These are phyloP conservation scores for Lentithecium fluviatile DNA, from an alignment of 495 filamentous ascomycete genomes.

Conservation along the genomic window DNA sequence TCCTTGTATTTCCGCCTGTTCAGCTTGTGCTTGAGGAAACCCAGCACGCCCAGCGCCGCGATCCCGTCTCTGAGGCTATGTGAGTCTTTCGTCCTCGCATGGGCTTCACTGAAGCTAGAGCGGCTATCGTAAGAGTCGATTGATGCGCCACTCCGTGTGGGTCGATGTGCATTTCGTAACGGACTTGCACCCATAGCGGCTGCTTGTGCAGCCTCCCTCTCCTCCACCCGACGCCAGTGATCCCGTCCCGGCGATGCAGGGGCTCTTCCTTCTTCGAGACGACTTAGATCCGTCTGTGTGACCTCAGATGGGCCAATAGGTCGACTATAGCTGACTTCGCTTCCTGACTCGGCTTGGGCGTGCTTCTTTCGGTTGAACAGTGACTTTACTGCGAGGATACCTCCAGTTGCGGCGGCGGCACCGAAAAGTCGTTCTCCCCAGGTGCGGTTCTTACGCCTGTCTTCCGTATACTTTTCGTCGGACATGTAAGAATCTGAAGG, in stretches of 20 bases:
- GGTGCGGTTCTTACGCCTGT: constrained; percentile 27
- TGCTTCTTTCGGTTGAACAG: constrained; percentile 57
- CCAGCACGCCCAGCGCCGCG: constrained; percentile 63
- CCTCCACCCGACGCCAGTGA: constrained; percentile 44
- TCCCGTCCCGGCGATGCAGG: constrained; percentile 41
- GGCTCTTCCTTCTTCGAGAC: constrained; percentile 44
- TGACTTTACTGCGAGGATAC: constrained; percentile 61
- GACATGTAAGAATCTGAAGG: constrained; percentile 33
- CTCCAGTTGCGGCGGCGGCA: constrained; percentile 66
- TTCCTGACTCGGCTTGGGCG: constrained; percentile 60
- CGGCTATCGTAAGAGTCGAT: constrained; percentile 37
- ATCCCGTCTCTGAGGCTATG: constrained; percentile 62
- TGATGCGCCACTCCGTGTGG: constrained; percentile 46
- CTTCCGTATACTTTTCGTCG: constrained; percentile 39
- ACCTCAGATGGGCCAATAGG: constrained; percentile 38
- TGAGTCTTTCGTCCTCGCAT: constrained; percentile 41
- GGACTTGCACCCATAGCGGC: constrained; percentile 30
- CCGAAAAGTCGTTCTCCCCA: constrained; percentile 66
- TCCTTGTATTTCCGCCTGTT: constrained; percentile 59
- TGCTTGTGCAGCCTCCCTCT: constrained; percentile 42
- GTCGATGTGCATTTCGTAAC: constrained; percentile 31
- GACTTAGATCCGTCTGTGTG: constrained; percentile 42
- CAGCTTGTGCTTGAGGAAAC: constrained; percentile 65
- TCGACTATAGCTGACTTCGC: constrained; percentile 38
- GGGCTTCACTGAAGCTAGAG: constrained; percentile 33